phyloP scores from a whole-genome alignment of 495 filamentous ascomycete genomes.

The Lasiosphaeria hispida region DNA sequence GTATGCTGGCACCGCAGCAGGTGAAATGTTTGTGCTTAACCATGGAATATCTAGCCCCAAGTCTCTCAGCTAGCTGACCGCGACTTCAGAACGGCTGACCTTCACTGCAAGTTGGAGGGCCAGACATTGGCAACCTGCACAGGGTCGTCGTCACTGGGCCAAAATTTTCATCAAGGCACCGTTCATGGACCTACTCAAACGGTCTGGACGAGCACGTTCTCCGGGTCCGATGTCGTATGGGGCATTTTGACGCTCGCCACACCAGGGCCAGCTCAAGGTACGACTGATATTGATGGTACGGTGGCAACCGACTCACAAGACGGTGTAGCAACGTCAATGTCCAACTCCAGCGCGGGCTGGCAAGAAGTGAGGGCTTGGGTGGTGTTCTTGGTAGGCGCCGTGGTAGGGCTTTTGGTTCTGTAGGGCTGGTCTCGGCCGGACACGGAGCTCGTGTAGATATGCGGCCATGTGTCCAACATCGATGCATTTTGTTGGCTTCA shows the following conservation, averaged over 20 bases:
- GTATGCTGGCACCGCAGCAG: constrained; percentile 25
- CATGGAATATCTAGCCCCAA: background rate
- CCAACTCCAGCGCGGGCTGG: constrained; percentile 12
- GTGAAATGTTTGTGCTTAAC: constrained; percentile 27
- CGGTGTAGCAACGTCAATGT: background rate
- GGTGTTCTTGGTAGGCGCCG: background rate
- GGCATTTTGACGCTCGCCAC: constrained; percentile 36
- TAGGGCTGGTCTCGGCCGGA: background rate
- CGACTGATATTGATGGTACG: constrained; percentile 23
- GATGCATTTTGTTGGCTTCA: background rate
- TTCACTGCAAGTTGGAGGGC: constrained; percentile 32
- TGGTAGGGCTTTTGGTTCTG: background rate
- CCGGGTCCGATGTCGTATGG: constrained; percentile 34
- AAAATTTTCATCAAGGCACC: constrained; percentile 25
- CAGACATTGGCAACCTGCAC: constrained; percentile 39
- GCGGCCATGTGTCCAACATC: background rate
- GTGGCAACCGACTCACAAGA: constrained; percentile 7
- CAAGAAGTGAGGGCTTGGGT: background rate
- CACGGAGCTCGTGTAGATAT: background rate
- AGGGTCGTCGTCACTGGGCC: constrained; percentile 31
- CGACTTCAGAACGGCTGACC: constrained; percentile 30
- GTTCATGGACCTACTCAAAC: constrained; percentile 33
- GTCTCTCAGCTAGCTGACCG: background rate
- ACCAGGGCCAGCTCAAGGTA: constrained; percentile 24
- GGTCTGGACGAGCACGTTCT: constrained; percentile 33